These are phyloP conservation scores for Oryza officinalis DNA, from an alignment of 176 grass and related monocot species.

Conservation along the genomic window DNA sequence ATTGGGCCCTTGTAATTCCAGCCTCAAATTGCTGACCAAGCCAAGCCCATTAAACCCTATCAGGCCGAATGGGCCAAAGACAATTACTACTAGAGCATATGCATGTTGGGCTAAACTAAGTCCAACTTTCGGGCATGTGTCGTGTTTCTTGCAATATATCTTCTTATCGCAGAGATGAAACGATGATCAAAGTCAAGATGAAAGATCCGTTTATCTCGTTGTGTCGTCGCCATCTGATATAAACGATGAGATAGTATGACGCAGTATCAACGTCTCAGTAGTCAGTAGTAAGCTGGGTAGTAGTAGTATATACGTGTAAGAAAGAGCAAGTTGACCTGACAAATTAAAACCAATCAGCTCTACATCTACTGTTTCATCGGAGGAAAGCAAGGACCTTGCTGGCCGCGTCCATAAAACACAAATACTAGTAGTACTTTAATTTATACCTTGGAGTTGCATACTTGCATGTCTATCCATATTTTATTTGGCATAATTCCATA, in stretches of 20 bases:
- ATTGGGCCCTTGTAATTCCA: neutral
- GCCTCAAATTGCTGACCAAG: neutral
- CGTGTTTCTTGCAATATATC: neutral
- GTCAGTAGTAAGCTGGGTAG: neutral
- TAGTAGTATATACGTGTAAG: neutral
- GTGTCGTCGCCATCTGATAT: neutral
- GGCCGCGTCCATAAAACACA: neutral
- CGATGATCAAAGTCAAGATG: neutral
- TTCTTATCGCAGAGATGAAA: neutral
- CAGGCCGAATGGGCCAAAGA: neutral
- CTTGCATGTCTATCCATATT: neutral
- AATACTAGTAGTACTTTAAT: neutral
- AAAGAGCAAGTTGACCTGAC: neutral
- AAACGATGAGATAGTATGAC: neutral
- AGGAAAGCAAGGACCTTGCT: neutral
- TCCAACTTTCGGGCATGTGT: neutral
- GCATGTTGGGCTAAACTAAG: neutral
- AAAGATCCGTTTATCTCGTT: neutral
- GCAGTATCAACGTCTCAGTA: neutral
- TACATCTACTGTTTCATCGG: neutral
- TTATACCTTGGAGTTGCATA: too few relatives aligned
- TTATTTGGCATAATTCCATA: neutral
- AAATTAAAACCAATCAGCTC: neutral
- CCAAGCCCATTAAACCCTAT: too few relatives aligned
- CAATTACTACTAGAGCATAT: neutral